Conservation (phyloP, 192 early-diverging fungal genomes). For the Podila verticillata region DNA sequence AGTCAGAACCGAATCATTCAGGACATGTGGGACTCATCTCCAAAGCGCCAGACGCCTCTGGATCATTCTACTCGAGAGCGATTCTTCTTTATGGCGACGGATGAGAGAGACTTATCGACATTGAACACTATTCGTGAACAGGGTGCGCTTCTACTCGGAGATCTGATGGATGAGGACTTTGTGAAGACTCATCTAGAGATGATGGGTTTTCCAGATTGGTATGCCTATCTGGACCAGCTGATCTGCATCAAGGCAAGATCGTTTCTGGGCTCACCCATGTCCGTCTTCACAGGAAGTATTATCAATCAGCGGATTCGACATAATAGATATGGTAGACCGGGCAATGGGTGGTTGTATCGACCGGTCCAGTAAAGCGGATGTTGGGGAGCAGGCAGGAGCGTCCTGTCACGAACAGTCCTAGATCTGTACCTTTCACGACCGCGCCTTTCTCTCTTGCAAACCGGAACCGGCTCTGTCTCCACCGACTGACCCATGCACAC, state of each 20-base stretch:
- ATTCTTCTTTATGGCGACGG: not conserved
- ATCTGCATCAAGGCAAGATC: not conserved
- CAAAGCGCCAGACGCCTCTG: too few species aligned
- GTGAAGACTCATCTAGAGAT: not conserved
- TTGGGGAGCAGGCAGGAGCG: not conserved
- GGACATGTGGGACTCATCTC: too few species aligned
- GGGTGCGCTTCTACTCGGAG: not conserved
- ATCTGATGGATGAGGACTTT: slow-evolving; percentile 4
- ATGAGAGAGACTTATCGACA: not conserved
- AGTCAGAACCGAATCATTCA: too few species aligned
- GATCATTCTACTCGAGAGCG: too few species aligned
- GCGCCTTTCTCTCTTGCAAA: too few species aligned
- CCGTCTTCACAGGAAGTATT: not conserved
- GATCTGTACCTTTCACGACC: too few species aligned
- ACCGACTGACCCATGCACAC: too few species aligned
- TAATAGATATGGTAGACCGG: not conserved
- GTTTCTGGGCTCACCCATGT: slow-evolving; percentile 1
- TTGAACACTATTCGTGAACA: not conserved
- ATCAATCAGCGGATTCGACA: not conserved
- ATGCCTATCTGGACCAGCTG: not conserved
- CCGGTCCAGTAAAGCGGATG: not conserved
- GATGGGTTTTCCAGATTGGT: not conserved
- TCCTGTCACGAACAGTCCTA: too few species aligned
- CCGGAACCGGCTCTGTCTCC: too few species aligned
- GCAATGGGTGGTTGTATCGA: not conserved